Conservation (phyloP, 2,329 filamentous ascomycete species). For the Pseudocercospora cruenta region DNA sequence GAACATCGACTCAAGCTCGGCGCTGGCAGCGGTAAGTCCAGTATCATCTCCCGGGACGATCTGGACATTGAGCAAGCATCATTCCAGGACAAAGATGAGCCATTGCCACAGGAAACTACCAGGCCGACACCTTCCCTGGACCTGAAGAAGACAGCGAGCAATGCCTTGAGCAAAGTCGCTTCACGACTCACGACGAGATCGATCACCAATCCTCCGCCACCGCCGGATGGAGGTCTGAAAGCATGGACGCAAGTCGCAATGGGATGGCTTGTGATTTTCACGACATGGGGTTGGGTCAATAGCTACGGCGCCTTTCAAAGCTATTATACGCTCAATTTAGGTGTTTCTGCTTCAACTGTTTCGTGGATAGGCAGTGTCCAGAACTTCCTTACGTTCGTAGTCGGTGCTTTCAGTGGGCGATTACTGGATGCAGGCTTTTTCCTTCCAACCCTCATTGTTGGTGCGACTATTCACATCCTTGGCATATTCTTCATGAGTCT, state of each 20-base stretch:
- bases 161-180: slow-evolving; percentile 38
- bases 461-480: slow-evolving; percentile 42
- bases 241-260: slow-evolving; percentile 43
- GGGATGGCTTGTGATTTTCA: slow-evolving; percentile 41
- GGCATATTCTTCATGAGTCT: slow-evolving; percentile 52
- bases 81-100: slow-evolving; percentile 19
- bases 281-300: slow-evolving; percentile 40
- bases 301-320: slow-evolving; percentile 47
- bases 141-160: slow-evolving; percentile 34
- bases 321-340: slow-evolving; percentile 47
- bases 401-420: slow-evolving; percentile 50
- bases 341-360: slow-evolving; percentile 47
- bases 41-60: slow-evolving; percentile 21
- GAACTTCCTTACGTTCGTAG: slow-evolving; percentile 50
- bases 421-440: slow-evolving; percentile 50
- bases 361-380: slow-evolving; percentile 59
- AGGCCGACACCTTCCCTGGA: slow-evolving; percentile 24
- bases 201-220: slow-evolving; percentile 41
- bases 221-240: slow-evolving; percentile 48
- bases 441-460: slow-evolving; percentile 41
- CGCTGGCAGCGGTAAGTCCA: slow-evolving; percentile 24
- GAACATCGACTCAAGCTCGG: neutral
- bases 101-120: slow-evolving; percentile 17
- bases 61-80: slow-evolving; percentile 30
- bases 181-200: slow-evolving; percentile 42